Evolutionary conservation across 108 stramenopile genomes (phyloP).

Genomic region (Conticribra guillardii): DNA sequence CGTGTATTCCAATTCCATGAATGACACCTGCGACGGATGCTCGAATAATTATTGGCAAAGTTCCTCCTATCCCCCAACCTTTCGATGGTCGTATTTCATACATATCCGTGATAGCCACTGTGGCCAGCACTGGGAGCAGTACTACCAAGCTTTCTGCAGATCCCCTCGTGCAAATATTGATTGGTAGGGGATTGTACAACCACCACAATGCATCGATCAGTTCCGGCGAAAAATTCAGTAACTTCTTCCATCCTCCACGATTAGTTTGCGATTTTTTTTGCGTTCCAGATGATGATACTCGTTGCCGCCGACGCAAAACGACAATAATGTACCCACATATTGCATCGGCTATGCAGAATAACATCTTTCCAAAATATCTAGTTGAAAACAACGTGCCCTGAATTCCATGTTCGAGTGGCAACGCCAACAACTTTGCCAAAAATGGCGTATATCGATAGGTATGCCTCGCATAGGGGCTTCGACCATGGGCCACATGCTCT

Average conservation of each 20-base stretch:
- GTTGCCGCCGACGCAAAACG: constrained; percentile 24
- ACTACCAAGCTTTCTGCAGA: constrained; percentile 88
- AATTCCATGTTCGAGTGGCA: constrained; percentile 9
- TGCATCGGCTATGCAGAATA: constrained; percentile 87
- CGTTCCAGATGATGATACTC: constrained; percentile 28
- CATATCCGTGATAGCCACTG: constrained; percentile 53
- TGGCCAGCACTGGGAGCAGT: constrained; percentile 81
- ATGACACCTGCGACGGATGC: constrained; percentile 70
- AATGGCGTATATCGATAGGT: constrained; percentile 99
- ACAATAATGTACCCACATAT: constrained; percentile 81
- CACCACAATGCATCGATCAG: constrained; percentile 77
- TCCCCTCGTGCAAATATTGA: constrained; percentile 95
- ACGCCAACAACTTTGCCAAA: constrained; percentile 75
- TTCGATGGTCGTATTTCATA: background rate
- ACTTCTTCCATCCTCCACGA: too few relatives aligned
- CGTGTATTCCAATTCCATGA: constrained; percentile 86
- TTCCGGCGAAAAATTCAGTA: constrained; percentile 19
- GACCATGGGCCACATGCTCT: constrained; percentile 53
- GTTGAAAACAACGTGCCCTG: constrained; percentile 6
- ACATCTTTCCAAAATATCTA: constrained; percentile 60
- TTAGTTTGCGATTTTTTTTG: constrained; percentile 12
- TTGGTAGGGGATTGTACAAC: constrained; percentile 90
- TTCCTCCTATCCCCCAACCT: background rate
- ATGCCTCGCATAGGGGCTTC: constrained; percentile 89
- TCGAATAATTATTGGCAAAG: constrained; percentile 12